These are phyloP conservation scores for Debaryomyces sp. DNA, from an alignment of 1,139 yeast genomes.

Conservation along the genomic window DNA sequence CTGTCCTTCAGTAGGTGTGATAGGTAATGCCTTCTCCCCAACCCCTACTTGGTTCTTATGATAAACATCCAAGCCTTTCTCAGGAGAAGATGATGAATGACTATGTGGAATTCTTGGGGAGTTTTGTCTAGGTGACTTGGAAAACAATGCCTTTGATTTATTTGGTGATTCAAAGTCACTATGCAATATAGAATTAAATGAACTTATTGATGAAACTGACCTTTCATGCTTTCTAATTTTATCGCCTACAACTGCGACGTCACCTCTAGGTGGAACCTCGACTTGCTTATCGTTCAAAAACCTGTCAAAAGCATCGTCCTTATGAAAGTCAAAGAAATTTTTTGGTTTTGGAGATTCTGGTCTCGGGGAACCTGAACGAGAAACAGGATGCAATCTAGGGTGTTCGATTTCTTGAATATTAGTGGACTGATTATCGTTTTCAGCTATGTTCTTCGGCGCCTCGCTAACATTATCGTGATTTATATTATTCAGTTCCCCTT, in stretches of 20 bases:
- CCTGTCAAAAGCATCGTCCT: slow-evolving; percentile 21
- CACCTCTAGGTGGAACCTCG: slow-evolving; percentile 44
- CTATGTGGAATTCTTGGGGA: slow-evolving; percentile 3
- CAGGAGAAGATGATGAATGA: neutral
- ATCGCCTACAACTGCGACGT: slow-evolving; percentile 23
- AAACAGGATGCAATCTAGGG: neutral
- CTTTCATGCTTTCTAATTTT: slow-evolving; percentile 26
- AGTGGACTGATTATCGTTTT: neutral
- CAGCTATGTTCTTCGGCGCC: neutral
- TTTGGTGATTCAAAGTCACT: slow-evolving; percentile 4
- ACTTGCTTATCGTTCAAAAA: slow-evolving; percentile 30
- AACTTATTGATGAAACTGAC: slow-evolving; percentile 28
- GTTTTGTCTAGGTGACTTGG: neutral
- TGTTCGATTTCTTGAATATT: neutral
- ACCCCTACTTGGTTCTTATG: neutral
- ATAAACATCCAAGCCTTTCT: neutral
- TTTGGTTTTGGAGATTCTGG: neutral
- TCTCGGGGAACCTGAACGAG: neutral
- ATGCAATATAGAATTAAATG: slow-evolving; percentile 22
- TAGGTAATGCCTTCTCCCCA: neutral
- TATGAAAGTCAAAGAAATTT: slow-evolving; percentile 17
- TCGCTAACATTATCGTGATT: neutral
- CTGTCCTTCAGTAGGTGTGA: neutral
- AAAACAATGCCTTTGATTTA: neutral
- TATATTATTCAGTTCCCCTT: neutral